These are phyloP conservation scores for Hymenoscyphus linearis DNA, from an alignment of 2,329 filamentous ascomycete species.

Conservation along the genomic window DNA sequence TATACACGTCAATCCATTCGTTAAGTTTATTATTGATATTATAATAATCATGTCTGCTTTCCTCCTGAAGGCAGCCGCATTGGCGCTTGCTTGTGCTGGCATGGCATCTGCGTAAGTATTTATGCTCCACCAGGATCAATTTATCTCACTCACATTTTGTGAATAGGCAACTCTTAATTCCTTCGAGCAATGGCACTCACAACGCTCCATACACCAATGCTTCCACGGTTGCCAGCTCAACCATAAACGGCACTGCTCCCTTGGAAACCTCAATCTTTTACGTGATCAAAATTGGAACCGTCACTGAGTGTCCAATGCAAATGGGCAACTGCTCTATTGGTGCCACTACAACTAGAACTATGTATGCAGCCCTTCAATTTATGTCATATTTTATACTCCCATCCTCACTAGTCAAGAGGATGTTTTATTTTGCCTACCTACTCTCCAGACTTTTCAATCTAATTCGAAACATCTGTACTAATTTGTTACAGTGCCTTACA, in stretches of 20 bases:
- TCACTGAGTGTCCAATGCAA: slow-evolving; percentile 23
- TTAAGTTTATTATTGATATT: slow-evolving; percentile 12
- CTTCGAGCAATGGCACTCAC: neutral
- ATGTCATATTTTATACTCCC: neutral
- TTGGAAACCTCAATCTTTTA: slow-evolving; percentile 24
- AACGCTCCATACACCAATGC: neutral
- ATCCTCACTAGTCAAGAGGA: too few species aligned
- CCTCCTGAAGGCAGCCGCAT: slow-evolving; percentile 18
- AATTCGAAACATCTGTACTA: too few species aligned
- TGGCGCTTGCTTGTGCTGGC: slow-evolving; percentile 18
- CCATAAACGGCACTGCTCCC: neutral
- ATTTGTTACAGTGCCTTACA: neutral
- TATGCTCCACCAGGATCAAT: neutral
- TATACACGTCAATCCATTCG: slow-evolving; percentile 24
- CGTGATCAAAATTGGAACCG: slow-evolving; percentile 21
- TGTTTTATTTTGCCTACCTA: too few species aligned
- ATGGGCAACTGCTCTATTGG: slow-evolving; percentile 24
- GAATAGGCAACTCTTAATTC: neutral
- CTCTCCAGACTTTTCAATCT: too few species aligned
- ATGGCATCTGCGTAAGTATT: slow-evolving; percentile 6
- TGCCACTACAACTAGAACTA: slow-evolving; percentile 31
- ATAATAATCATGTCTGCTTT: slow-evolving; percentile 13
- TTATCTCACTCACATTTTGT: neutral
- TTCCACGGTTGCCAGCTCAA: neutral
- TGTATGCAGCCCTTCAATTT: slow-evolving; percentile 6